These are phyloP conservation scores for Pistacia atlantica DNA, from an alignment of 345 rosid genomes.

Conservation along the genomic window DNA sequence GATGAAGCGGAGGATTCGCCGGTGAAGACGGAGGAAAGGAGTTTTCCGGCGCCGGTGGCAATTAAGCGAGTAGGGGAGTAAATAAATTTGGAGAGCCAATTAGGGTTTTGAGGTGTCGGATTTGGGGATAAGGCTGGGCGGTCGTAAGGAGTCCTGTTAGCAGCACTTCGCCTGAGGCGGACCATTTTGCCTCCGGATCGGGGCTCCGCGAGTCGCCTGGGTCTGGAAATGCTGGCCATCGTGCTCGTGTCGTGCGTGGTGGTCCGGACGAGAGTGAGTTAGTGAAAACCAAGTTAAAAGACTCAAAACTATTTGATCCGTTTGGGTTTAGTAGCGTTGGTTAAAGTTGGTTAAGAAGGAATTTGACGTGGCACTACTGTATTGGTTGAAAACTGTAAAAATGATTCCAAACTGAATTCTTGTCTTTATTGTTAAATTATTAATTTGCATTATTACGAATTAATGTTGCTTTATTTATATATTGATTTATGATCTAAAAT, in stretches of 20 bases:
- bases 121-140: conserved; percentile 40
- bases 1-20: conserved; percentile 62
- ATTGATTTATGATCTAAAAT: no score
- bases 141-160: conserved; percentile 65
- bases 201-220: conserved; percentile 22
- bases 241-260: background rate
- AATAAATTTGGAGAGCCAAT: conserved; percentile 81
- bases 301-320: background rate
- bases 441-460: no score
- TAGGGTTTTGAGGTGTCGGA: conserved; percentile 57
- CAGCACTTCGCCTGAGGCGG: conserved; percentile 51
- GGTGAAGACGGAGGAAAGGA: conserved; percentile 66
- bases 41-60: conserved; percentile 77
- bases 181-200: conserved; percentile 73
- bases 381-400: background rate
- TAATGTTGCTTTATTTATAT: no score
- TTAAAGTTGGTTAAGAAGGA: background rate
- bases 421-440: background rate
- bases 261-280: background rate
- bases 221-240: conserved; percentile 27
- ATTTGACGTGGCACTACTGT: background rate
- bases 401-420: background rate
- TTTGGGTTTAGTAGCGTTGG: background rate
- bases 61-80: conserved; percentile 72
- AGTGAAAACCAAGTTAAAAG: background rate